Conservation (phyloP, 169 alveolate species). For the Prorocentrum cordatum region DNA sequence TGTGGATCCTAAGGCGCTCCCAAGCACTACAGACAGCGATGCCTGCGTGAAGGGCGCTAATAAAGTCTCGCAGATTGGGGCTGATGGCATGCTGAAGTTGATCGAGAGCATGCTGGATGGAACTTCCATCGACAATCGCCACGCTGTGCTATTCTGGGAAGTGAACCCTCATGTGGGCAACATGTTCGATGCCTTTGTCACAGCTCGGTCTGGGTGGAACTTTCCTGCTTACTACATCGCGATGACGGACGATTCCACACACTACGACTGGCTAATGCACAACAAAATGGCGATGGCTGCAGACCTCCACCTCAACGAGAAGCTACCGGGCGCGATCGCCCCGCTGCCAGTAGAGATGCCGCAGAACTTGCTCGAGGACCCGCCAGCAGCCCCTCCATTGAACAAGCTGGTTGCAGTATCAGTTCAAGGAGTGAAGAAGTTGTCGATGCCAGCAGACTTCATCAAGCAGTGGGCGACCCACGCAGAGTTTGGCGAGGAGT, state of each 20-base stretch:
- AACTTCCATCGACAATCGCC: not conserved
- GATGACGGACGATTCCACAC: not conserved
- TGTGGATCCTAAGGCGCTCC: not conserved
- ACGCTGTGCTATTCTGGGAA: not conserved
- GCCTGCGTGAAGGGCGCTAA: not conserved
- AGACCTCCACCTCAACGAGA: too few species aligned
- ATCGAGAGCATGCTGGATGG: not conserved
- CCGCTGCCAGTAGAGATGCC: too few species aligned
- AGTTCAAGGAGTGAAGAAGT: too few species aligned
- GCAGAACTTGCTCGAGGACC: too few species aligned
- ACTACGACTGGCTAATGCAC: too few species aligned
- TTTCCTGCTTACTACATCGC: not conserved
- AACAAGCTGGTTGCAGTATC: too few species aligned
- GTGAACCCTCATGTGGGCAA: not conserved
- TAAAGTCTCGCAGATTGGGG: conserved; percentile 2
- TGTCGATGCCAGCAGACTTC: too few species aligned
- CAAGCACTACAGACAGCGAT: not conserved
- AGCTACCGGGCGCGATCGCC: too few species aligned
- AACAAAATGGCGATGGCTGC: too few species aligned
- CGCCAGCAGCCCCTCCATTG: too few species aligned
- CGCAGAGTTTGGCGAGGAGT: too few species aligned
- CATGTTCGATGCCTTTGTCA: not conserved
- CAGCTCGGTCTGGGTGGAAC: not conserved
- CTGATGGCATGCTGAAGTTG: not conserved
- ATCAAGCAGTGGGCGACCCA: too few species aligned